phyloP scores from a whole-genome alignment of 768 basidiomycete species.

The Dendrothele bispora region DNA sequence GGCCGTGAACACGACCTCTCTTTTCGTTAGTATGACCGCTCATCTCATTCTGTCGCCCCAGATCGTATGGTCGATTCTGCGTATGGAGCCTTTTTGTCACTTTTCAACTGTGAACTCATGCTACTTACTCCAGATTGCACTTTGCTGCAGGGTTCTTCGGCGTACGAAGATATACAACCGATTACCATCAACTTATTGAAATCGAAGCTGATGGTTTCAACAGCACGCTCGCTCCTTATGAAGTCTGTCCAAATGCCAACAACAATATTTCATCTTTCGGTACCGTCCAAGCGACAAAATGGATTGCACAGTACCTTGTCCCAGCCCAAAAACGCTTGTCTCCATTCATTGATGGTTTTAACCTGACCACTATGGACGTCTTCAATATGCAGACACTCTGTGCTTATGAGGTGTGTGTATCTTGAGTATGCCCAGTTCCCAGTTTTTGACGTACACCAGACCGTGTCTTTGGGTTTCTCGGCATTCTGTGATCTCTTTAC shows the following conservation, averaged over 20 bases:
- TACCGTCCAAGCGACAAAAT: slow-evolving; percentile 43
- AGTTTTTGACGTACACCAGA: slow-evolving; percentile 36
- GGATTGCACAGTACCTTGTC: slow-evolving; percentile 62
- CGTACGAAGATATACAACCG: slow-evolving; percentile 42
- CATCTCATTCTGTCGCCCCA: slow-evolving; percentile 3
- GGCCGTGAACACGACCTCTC: too few species aligned
- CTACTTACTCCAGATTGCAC: slow-evolving; percentile 28
- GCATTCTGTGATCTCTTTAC: slow-evolving; percentile 79
- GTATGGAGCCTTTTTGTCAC: slow-evolving; percentile 17
- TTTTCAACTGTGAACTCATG: not conserved
- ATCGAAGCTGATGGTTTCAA: slow-evolving; percentile 60
- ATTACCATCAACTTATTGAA: slow-evolving; percentile 64
- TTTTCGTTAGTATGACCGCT: not conserved
- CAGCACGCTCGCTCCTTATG: slow-evolving; percentile 72
- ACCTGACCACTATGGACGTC: slow-evolving; percentile 50
- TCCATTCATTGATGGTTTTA: slow-evolving; percentile 47
- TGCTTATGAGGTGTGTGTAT: slow-evolving; percentile 61
- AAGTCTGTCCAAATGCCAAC: slow-evolving; percentile 58
- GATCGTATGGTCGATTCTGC: slow-evolving; percentile 57
- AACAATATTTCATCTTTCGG: slow-evolving; percentile 45
- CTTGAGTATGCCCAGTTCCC: slow-evolving; percentile 1
- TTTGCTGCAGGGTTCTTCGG: slow-evolving; percentile 65
- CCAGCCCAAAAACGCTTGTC: slow-evolving; percentile 55
- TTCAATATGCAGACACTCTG: slow-evolving; percentile 68
- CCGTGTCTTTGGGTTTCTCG: slow-evolving; percentile 77